Base-by-base conservation (phyloP, 345 rosid genomes). In the Clarkia xantiana region DNA sequence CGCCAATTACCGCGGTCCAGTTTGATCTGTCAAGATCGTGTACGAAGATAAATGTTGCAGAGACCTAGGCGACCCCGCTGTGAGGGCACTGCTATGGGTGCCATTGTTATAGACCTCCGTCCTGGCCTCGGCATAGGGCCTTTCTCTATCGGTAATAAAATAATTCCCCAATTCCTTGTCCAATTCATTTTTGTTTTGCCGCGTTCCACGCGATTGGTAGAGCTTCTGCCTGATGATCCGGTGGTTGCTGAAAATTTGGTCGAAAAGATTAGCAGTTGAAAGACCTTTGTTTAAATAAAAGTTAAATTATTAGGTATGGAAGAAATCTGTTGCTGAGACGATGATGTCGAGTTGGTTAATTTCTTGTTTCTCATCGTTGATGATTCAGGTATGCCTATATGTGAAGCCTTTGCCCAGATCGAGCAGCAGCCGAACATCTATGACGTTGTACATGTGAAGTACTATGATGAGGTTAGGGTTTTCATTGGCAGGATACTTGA, bases 51-150 rank as follows among this genome's bases (percentile, higher is more conserved):
- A 38, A 69, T 70, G 86, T 57, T 67, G 79, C 91, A 74, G 77
- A 74, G 90, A 55, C 70, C 81, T 9, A 62, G 81, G 25, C 78
- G 86, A 51, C n/a, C n/a, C n/a, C 93, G 94, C 49, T 86, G 82
- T 59, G 98, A 91, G 71, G 94, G 98, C 67, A 81, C 96, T 9
- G 96, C 98, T 58, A 90, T 86, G 94, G 96, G 98, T 47, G 82
- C 83, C 62, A 81, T 86, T 62, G 83, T 73, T 20, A 84, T 91
- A 72, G 98, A 91, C 72, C 96, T 91, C 71, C 84, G 80, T 0
- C 96, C 96, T 34, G 94, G 98, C 47, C 69, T 70, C 44, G 96
- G 94, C 14, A 75, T 86, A 76, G 96, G 98, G 11, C 93, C 94
- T 34, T 91, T 91, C 62, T 62, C 79, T n/a, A 78, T 91, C 66